Conservation (phyloP, 1,284 basidiomycete species). For the Austropuccinia psidii region DNA sequence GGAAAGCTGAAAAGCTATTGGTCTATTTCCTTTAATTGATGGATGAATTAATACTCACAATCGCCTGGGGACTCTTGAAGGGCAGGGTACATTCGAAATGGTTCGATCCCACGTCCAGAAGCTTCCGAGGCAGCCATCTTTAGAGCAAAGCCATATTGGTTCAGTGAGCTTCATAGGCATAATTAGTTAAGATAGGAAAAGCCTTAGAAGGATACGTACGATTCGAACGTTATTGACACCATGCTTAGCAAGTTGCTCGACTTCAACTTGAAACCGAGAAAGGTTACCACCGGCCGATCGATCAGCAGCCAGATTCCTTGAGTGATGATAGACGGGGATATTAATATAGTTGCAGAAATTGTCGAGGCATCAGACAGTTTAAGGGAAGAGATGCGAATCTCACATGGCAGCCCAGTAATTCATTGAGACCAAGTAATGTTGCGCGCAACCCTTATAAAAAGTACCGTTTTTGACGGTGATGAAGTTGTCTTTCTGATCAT, state of each 20-base stretch:
- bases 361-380: too few relatives aligned
- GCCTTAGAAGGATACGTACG: constrained; percentile 39
- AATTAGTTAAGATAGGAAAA: constrained; percentile 18
- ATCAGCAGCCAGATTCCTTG: constrained; percentile 42
- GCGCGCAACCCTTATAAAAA: constrained; percentile 14
- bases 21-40: background rate
- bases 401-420: constrained; percentile 35
- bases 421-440: constrained; percentile 29
- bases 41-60: constrained; percentile 4
- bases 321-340: background rate
- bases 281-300: constrained; percentile 38
- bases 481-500: background rate
- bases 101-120: constrained; percentile 2
- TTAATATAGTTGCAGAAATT: background rate
- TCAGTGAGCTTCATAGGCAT: background rate
- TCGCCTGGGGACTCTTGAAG: constrained; percentile 33
- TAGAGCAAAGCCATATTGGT: background rate
- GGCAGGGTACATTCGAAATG: constrained; percentile 35
- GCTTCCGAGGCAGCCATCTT: constrained; percentile 34
- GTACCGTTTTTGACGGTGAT: constrained; percentile 21
- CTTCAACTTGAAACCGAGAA: constrained; percentile 39
- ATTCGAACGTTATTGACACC: constrained; percentile 42
- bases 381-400: background rate
- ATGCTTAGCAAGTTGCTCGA: constrained; percentile 39
- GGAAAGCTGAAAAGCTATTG: background rate